Percentiles rank a stretch among this genome's conserved stretches.
Evolutionary conservation across 164 flowering plant species (phyloP).

Genomic region (Liriodendron chinense): DNA sequence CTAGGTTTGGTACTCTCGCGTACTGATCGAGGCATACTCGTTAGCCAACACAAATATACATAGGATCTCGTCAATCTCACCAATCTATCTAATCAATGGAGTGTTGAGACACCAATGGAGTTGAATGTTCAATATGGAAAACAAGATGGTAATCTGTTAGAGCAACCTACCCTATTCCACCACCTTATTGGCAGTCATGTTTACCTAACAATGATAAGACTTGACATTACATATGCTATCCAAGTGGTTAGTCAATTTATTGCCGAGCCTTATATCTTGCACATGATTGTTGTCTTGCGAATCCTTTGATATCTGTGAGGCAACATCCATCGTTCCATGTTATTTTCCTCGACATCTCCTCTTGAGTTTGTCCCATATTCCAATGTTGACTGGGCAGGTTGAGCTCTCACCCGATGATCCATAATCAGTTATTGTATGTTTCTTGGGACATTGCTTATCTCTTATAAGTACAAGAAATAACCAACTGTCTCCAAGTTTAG

Average conservation of each 20-base stretch:
- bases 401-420: no score
- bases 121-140: background rate
- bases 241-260: no score
- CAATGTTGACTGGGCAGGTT: no score
- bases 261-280: no score
- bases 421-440: no score
- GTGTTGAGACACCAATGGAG: background rate
- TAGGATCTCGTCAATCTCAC: background rate
- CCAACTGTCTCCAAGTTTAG: no score
- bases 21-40: background rate
- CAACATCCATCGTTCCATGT: background rate
- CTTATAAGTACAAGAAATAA: no score
- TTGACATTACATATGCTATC: no score
- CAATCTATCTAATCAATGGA: background rate
- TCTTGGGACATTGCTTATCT: no score
- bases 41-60: background rate
- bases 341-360: background rate
- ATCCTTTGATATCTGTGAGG: no score
- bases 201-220: background rate
- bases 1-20: background rate
- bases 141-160: background rate
- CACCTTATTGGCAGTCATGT: background rate
- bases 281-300: no score
- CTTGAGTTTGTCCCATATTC: background rate
- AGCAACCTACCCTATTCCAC: background rate